These are phyloP conservation scores for Paramecium biaurelia DNA, from an alignment of 73 alveolate species.

Conservation along the genomic window DNA sequence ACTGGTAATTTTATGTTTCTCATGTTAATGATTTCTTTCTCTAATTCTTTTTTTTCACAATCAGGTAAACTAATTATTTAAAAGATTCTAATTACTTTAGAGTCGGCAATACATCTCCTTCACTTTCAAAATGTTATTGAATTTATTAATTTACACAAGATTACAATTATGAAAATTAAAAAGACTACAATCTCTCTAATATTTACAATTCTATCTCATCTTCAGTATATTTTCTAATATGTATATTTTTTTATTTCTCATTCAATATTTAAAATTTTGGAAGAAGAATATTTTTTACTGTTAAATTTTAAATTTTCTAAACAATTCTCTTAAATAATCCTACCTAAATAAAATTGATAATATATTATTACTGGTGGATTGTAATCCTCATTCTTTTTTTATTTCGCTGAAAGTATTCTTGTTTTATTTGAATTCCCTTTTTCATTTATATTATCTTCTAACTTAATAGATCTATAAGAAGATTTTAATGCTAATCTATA, in stretches of 20 bases:
- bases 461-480: background rate
- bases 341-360: background rate
- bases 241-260: background rate
- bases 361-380: background rate
- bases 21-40: background rate
- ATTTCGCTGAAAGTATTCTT: background rate
- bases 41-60: background rate
- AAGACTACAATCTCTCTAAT: background rate
- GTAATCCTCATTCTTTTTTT: background rate
- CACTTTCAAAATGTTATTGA: background rate
- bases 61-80: background rate
- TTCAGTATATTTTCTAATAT: background rate
- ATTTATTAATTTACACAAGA: background rate
- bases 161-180: background rate
- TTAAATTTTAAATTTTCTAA: background rate
- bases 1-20: background rate
- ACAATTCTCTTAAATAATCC: background rate
- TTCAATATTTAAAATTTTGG: background rate
- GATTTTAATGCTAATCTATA: background rate
- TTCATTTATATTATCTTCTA: background rate
- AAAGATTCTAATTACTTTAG: background rate
- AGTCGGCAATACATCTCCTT: background rate
- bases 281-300: background rate
- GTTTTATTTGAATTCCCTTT: background rate
- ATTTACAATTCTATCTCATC: background rate